phyloP scores from a whole-genome alignment of 306 rosid species.

The Rubus parviflorus region DNA sequence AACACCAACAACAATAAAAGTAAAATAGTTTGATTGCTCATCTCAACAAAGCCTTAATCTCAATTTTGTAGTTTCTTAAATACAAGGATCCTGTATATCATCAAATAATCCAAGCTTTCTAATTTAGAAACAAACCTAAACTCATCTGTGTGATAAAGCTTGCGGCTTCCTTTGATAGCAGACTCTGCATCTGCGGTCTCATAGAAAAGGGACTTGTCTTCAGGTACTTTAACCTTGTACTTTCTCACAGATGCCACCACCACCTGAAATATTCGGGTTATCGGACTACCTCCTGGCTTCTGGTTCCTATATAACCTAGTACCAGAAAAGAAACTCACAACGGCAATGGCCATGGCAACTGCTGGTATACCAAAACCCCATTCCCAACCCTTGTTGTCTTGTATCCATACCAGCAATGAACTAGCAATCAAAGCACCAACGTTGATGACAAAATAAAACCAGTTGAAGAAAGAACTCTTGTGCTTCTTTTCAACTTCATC shows the following conservation, averaged over 20 bases:
- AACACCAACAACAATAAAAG: background rate
- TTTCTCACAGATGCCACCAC: conserved; percentile 19
- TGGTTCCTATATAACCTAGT: conserved; percentile 15
- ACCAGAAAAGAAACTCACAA: conserved; percentile 14
- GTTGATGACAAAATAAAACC: conserved; percentile 22
- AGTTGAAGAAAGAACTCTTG: conserved; percentile 23
- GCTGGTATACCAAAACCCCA: conserved; percentile 24
- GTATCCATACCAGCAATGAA: conserved; percentile 23
- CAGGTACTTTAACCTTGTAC: conserved; percentile 19
- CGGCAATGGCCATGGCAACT: conserved; percentile 22
- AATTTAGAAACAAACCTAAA: conserved; percentile 1
- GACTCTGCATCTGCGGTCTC: conserved; percentile 19
- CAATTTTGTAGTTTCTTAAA: background rate
- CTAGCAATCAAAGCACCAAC: conserved; percentile 13
- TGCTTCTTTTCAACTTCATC: conserved; percentile 20
- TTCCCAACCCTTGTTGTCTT: conserved; percentile 17
- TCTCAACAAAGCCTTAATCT: background rate
- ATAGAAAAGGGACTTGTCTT: conserved; percentile 10
- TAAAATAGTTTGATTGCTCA: background rate
- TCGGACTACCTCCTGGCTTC: conserved; percentile 20
- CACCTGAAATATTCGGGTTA: conserved; percentile 16
- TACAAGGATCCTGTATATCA: background rate
- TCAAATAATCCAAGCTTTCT: background rate
- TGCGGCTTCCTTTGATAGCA: conserved; percentile 17
- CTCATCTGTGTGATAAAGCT: conserved; percentile 18